Percentiles rank a stretch among this genome's conserved stretches.
Conservation (phyloP, 495 filamentous ascomycete genomes). For the Geopyxis carbonaria region DNA sequence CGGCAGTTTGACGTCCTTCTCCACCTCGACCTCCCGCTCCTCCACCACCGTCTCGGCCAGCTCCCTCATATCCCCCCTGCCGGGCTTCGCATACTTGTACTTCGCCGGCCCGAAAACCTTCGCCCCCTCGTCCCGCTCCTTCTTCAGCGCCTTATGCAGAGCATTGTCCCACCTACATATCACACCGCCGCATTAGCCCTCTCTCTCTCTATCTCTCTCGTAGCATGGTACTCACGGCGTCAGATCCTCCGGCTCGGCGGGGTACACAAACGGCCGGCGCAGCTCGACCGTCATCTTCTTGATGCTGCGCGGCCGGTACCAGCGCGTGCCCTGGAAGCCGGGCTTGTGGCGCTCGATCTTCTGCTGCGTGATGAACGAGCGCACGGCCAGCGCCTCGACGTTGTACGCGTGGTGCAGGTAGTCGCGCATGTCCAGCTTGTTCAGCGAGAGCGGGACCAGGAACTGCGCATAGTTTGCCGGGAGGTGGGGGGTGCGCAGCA, state of each 20-base stretch:
- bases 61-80: slow-evolving; percentile 29
- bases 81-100: slow-evolving; percentile 25
- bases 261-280: slow-evolving; percentile 69
- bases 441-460: slow-evolving; percentile 68
- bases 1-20: slow-evolving; percentile 17
- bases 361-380: slow-evolving; percentile 60
- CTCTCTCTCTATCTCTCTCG: not conserved
- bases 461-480: slow-evolving; percentile 67
- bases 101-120: slow-evolving; percentile 14
- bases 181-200: not conserved
- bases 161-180: slow-evolving; percentile 36
- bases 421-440: slow-evolving; percentile 81
- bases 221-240: slow-evolving; percentile 31
- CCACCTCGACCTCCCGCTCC: slow-evolving; percentile 25
- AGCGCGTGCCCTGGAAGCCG: slow-evolving; percentile 31
- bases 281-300: slow-evolving; percentile 91
- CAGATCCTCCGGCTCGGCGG: slow-evolving; percentile 42
- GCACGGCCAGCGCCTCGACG: slow-evolving; percentile 47
- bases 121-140: slow-evolving; percentile 23
- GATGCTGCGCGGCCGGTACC: slow-evolving; percentile 41
- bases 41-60: slow-evolving; percentile 42
- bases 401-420: slow-evolving; percentile 66
- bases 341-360: slow-evolving; percentile 36
- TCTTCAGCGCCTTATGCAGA: slow-evolving; percentile 28
- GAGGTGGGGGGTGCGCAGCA: slow-evolving; percentile 53